Conservation (phyloP, 176 grass and related monocot genomes). For the Oryza glaberrima region DNA sequence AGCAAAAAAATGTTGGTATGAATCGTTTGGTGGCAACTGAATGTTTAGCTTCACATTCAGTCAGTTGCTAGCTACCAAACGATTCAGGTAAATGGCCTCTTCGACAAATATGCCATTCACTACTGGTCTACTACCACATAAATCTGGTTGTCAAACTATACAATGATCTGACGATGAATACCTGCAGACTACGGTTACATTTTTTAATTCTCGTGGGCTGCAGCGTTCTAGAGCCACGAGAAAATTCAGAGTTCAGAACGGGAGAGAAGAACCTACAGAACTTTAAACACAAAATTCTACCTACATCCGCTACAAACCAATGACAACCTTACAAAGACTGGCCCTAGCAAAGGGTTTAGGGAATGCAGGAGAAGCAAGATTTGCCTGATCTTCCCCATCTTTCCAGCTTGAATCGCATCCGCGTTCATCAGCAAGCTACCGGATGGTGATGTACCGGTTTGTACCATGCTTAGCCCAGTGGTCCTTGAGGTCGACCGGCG, state of each 20-base stretch:
- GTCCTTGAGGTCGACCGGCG: slow-evolving; percentile 80
- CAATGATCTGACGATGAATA: slow-evolving; percentile 33
- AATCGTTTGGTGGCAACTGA: too few species aligned
- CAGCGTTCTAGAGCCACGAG: slow-evolving; percentile 9
- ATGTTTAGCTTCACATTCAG: not conserved
- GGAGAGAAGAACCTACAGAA: slow-evolving; percentile 8
- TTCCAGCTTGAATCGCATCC: slow-evolving; percentile 32
- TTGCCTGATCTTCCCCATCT: slow-evolving; percentile 5
- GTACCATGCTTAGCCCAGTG: slow-evolving; percentile 97
- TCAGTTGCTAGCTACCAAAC: not conserved
- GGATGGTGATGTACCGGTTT: slow-evolving; percentile 88
- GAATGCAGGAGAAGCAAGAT: slow-evolving; percentile 37
- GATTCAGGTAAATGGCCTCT: not conserved
- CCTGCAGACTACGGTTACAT: slow-evolving; percentile 31
- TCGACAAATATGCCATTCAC: slow-evolving; percentile 1
- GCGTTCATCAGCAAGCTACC: slow-evolving; percentile 25
- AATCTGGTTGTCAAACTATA: slow-evolving; percentile 50
- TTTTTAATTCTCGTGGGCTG: slow-evolving; percentile 17
- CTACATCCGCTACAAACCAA: slow-evolving; percentile 40
- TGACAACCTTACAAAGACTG: slow-evolving; percentile 17
- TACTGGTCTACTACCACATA: not conserved
- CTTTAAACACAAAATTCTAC: slow-evolving; percentile 35
- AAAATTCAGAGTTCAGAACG: slow-evolving; percentile 13
- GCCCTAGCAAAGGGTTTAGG: not conserved
- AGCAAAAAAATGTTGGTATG: not conserved